phyloP scores from a whole-genome alignment of 768 basidiomycete species.

The Phlebiopsis flavidoalba region DNA sequence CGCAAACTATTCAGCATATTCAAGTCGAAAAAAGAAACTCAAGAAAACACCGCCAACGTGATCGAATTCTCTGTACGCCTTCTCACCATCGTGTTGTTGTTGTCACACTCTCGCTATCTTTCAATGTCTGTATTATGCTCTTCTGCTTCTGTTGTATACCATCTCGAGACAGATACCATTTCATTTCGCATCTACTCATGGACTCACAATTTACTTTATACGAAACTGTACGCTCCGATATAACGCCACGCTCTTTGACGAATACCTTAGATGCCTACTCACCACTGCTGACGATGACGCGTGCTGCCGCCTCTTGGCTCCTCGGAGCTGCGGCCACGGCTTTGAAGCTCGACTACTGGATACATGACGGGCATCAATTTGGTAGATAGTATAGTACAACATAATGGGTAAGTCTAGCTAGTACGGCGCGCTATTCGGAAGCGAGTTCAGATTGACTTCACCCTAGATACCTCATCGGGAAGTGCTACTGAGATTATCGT shows the following conservation, averaged over 20 bases:
- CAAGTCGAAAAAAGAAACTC: constrained; percentile 84
- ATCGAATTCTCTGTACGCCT: background rate
- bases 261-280: background rate
- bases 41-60: constrained; percentile 42
- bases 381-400: no score
- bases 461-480: no score
- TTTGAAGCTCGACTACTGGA: no score
- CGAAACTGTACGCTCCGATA: background rate
- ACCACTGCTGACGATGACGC: background rate
- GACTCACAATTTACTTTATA: background rate
- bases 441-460: no score
- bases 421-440: no score
- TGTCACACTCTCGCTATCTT: background rate
- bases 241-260: background rate
- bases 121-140: background rate
- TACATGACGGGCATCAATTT: no score
- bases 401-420: no score
- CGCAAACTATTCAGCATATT: constrained; percentile 48
- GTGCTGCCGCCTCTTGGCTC: no score
- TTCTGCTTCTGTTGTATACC: background rate
- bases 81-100: background rate
- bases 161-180: background rate
- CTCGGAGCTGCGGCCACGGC: no score
- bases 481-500: no score
- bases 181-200: background rate